Evolutionary conservation across 2,329 filamentous ascomycete genomes (phyloP), one percentile per base, ranked within the genome.

Genomic region (Colletotrichum nymphaeae): DNA sequence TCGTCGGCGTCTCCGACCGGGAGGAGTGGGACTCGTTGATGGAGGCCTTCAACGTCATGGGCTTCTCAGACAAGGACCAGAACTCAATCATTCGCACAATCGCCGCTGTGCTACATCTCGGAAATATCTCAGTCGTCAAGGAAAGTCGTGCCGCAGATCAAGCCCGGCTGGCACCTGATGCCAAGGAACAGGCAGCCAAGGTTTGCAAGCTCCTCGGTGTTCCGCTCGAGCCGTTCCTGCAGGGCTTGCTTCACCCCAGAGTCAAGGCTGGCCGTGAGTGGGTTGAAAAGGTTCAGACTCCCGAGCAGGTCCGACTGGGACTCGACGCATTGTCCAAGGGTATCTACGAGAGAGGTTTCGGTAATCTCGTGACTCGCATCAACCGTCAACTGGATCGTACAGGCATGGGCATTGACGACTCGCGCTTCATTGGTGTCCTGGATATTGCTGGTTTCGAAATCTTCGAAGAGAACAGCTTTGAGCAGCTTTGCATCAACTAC

Each of bases 401-500:
- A 55, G 93, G 93, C 11, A 88, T 93, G 80, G 91, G 92, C 11
- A 87, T 91, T 62, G 95, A 99, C 73, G 95, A 98, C 80, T 95
- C 94, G 1, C 93, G 94, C 78, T 99, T 99, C 83, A 99, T 99
- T 76, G 97, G 97, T 67, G 97, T 99, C 9, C 92, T 99, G 55
- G 97, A 99, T 90, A 99, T 99, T 83, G 97, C 97, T 76, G 97
- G 97, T 74, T 99, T 99, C 83, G 97, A 99, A 81, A 99, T 99
- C 72, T 99, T 99, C 78, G 95, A 99, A 78, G 91, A 94, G 79
- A 99, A 99, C 86, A 98, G 96, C 86, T 99, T 99, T 79, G 97
- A 99, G 82, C 97, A 99, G 83, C 89, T 99, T 6, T 99, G 97
- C 86, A 99, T 99, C 88, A 99, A 99, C 84, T 99, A 99, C 84